phyloP scores from a whole-genome alignment of 1,284 basidiomycete genomes.

The Cystobasidium sp. region DNA sequence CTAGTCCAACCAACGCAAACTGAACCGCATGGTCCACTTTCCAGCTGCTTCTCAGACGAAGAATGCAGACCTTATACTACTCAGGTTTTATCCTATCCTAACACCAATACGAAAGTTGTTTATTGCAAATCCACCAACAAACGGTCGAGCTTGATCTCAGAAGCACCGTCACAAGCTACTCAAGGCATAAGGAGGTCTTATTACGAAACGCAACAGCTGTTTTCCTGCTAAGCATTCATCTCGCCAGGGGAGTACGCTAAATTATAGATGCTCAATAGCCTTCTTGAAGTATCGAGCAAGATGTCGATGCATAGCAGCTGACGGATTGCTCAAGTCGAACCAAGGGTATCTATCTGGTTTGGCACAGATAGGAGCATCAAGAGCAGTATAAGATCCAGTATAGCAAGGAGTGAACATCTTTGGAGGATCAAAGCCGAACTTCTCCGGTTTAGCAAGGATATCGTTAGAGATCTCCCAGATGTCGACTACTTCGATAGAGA shows the following conservation, averaged over 20 bases:
- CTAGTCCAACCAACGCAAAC: too few relatives aligned
- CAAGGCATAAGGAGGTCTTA: too few relatives aligned
- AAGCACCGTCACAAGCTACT: too few relatives aligned
- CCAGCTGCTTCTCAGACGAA: too few relatives aligned
- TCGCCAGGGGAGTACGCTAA: neutral
- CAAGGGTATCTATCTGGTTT: neutral
- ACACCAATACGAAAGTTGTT: too few relatives aligned
- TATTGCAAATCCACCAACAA: too few relatives aligned
- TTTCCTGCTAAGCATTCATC: too few relatives aligned
- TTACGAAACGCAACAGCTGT: too few relatives aligned
- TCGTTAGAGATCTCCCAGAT: neutral
- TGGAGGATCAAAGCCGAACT: neutral
- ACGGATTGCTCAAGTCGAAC: neutral
- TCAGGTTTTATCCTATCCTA: too few relatives aligned
- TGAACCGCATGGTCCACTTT: too few relatives aligned
- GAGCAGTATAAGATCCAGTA: neutral
- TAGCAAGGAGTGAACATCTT: conserved; percentile 1
- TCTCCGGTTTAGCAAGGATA: conserved; percentile 2
- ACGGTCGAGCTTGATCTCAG: too few relatives aligned
- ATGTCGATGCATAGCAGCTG: neutral
- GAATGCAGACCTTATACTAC: too few relatives aligned
- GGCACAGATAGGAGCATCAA: neutral
- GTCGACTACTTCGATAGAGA: conserved; percentile 13
- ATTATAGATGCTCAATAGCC: neutral
- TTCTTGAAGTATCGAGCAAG: neutral